phyloP scores from a whole-genome alignment of 164 flowering plant species.

The Aristolochia californica region DNA sequence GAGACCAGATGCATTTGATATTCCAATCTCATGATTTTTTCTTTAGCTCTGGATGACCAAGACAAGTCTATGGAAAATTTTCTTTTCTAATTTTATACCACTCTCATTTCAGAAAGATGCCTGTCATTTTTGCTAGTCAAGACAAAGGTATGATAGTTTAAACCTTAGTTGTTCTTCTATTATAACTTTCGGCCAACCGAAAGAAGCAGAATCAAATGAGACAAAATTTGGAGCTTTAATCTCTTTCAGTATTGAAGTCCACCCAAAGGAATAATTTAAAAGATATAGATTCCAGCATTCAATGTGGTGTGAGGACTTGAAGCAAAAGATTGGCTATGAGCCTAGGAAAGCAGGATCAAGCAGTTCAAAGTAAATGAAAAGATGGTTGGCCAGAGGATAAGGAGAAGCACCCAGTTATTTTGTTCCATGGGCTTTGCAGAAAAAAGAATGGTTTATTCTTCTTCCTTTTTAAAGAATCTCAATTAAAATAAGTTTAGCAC shows the following conservation, averaged over 20 bases:
- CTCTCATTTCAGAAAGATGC: too few relatives aligned
- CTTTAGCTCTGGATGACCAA: too few relatives aligned
- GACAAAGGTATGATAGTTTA: too few relatives aligned
- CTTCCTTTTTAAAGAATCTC: not conserved
- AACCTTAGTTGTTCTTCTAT: too few relatives aligned
- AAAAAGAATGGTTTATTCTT: constrained; percentile 2
- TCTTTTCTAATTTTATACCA: too few relatives aligned
- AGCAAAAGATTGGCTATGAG: constrained; percentile 2
- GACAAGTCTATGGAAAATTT: too few relatives aligned
- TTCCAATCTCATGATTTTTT: too few relatives aligned
- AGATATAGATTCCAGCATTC: not conserved
- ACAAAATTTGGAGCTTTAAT: too few relatives aligned
- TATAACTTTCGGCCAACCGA: too few relatives aligned
- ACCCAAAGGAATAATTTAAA: not conserved
- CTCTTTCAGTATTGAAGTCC: not conserved
- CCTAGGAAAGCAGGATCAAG: not conserved
- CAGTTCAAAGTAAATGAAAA: constrained; percentile 3
- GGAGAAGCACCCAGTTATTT: constrained; percentile 2
- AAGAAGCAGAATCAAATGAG: too few relatives aligned
- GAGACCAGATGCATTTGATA: too few relatives aligned
- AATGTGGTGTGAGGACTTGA: not conserved
- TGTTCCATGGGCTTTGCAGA: not conserved
- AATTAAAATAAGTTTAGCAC: not conserved
- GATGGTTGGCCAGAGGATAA: constrained; percentile 3
- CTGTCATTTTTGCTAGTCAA: too few relatives aligned